Base-by-base conservation (phyloP, 345 rosid genomes). In the Salix dunnii region DNA sequence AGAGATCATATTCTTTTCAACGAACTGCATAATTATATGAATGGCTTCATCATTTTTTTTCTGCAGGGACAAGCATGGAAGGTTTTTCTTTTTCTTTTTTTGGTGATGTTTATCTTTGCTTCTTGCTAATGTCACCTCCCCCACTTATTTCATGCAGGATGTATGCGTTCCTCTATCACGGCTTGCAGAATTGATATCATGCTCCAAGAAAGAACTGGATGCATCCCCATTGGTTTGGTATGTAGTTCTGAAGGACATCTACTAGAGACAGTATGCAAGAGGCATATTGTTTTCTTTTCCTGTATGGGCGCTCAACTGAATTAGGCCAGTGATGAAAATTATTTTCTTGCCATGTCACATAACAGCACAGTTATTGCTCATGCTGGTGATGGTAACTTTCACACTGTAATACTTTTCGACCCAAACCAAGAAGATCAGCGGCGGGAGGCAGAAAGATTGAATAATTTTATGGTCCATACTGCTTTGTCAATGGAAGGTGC, bases 351-450 rank as follows among this genome's bases (percentile, higher is more conserved):
- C 25, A 51, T 67, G 79, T 71, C 48, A 75, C 7, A 67, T 77
- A 77, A 73, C 89, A 94, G 97, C 80, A 72, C 96, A 0, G 91
- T 95, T 64, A 76, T 95, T 87, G 97, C 97, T 35, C 99, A 92
- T 84, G 99, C 97, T 14, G 97, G 97, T 71, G 99, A 95, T 84
- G 97, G 97, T 53, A 95, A 93, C 83, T 90, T 95, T 73, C 99
- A 95, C 85, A 86, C 91, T 1, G 80, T 90, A 61, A 83, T 95
- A 68, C 85, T 95, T 76, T 95, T 95, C 79, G 91, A 95, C 80
- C 97, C 96, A 38, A 76, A 53, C 79, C 71, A 77, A 33, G 94
- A 95, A 79, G 91, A 89, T 33, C 92, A 93, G 7, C 82, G 83
- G 69, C 84, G 5, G 75, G 97, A 93, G 71, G 97, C 99, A 40